These are phyloP conservation scores for Aspergillus nanangensis DNA, from an alignment of 495 filamentous ascomycete species.

Conservation along the genomic window DNA sequence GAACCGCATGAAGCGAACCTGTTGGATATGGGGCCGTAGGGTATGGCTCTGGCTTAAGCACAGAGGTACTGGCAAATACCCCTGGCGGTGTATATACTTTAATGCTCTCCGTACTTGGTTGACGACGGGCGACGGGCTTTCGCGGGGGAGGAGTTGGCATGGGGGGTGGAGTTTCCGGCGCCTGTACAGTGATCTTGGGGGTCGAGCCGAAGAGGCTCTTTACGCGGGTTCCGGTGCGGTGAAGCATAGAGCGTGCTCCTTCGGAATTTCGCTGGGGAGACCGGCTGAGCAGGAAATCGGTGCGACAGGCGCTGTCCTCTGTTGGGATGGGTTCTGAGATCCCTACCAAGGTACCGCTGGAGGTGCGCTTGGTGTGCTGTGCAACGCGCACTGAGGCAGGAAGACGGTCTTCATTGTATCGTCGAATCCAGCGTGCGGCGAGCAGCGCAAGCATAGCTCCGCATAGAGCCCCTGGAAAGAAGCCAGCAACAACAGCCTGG, in stretches of 20 bases:
- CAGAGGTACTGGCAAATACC: conserved; percentile 24
- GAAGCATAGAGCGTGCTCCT: conserved; percentile 30
- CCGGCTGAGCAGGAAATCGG: conserved; percentile 52
- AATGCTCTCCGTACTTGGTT: conserved; percentile 62
- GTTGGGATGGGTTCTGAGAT: conserved; percentile 55
- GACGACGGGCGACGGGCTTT: conserved; percentile 26
- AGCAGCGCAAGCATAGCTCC: conserved; percentile 46
- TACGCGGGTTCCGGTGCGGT: conserved; percentile 33
- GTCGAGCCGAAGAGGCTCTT: conserved; percentile 30
- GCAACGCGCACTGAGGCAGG: conserved; percentile 12
- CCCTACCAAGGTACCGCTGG: conserved; percentile 37
- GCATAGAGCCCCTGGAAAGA: conserved; percentile 58
- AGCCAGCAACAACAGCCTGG: conserved; percentile 53
- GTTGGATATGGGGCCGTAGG: too few relatives aligned
- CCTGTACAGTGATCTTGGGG: neutral
- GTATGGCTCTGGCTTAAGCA: conserved; percentile 28
- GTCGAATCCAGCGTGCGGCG: conserved; percentile 39
- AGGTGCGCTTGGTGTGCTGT: conserved; percentile 30
- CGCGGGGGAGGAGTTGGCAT: conserved; percentile 28
- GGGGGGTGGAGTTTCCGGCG: conserved; percentile 2
- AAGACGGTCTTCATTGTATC: conserved; percentile 18
- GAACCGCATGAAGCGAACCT: too few relatives aligned
- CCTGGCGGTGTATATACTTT: conserved; percentile 64
- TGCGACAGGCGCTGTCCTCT: conserved; percentile 45
- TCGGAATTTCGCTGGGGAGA: conserved; percentile 20